phyloP scores from a whole-genome alignment of 2,329 filamentous ascomycete species.

The Fusarium camptoceras region DNA sequence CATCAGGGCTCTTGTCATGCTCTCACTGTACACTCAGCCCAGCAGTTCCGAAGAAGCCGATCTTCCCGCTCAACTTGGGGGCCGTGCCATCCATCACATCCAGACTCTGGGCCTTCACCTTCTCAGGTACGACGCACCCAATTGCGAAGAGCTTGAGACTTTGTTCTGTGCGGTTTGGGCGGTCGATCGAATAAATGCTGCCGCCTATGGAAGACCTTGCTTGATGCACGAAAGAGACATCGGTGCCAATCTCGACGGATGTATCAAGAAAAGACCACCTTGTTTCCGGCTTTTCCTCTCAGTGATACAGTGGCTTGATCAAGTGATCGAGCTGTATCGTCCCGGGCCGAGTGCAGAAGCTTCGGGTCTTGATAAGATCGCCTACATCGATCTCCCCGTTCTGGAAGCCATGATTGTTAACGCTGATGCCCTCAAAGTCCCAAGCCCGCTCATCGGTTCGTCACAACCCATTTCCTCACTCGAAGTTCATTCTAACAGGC shows the following conservation, averaged over 20 bases:
- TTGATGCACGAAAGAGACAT: conserved; percentile 71
- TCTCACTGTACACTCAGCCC: conserved; percentile 71
- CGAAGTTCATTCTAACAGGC: conserved; percentile 30
- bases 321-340: conserved; percentile 70
- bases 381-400: conserved; percentile 66
- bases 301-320: conserved; percentile 66
- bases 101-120: conserved; percentile 69
- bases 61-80: conserved; percentile 64
- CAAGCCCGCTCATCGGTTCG: conserved; percentile 63
- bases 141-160: conserved; percentile 58
- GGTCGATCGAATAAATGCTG: conserved; percentile 68
- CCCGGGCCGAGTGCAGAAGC: conserved; percentile 59
- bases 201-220: conserved; percentile 69
- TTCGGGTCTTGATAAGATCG: conserved; percentile 56
- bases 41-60: conserved; percentile 65
- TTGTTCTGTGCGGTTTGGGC: conserved; percentile 72
- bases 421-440: conserved; percentile 62
- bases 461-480: background rate
- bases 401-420: conserved; percentile 69
- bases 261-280: conserved; percentile 63
- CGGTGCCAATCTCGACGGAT: conserved; percentile 63
- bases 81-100: conserved; percentile 67
- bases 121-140: conserved; percentile 54
- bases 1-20: conserved; percentile 64
- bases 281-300: conserved; percentile 68